These are phyloP conservation scores for Gastrolobium villosum DNA, from an alignment of 306 rosid genomes.

Conservation along the genomic window DNA sequence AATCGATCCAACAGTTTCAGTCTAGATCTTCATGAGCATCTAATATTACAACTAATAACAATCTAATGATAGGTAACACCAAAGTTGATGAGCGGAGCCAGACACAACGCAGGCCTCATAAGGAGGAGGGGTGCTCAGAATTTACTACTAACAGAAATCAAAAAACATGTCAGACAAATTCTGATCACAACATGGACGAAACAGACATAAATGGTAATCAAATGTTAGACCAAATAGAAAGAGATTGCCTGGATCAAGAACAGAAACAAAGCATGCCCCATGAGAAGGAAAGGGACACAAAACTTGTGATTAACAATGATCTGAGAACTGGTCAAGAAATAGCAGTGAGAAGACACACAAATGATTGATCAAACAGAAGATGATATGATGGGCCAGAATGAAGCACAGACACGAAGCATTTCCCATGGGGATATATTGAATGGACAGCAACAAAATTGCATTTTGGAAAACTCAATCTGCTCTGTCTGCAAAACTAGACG, in stretches of 20 bases:
- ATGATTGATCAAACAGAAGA: slow-evolving; percentile 31
- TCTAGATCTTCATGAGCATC: slow-evolving; percentile 29
- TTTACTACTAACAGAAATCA: neutral
- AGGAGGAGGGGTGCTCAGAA: slow-evolving; percentile 39
- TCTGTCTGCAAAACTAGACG: slow-evolving; percentile 63
- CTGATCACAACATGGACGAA: slow-evolving; percentile 21
- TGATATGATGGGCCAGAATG: slow-evolving; percentile 15
- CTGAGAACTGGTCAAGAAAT: slow-evolving; percentile 22
- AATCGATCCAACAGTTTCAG: no score
- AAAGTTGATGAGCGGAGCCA: slow-evolving; percentile 32
- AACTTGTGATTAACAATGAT: slow-evolving; percentile 13
- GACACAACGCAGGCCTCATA: slow-evolving; percentile 3
- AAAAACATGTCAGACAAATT: slow-evolving; percentile 17
- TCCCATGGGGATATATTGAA: slow-evolving; percentile 37
- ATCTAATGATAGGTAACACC: slow-evolving; percentile 41
- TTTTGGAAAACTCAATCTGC: slow-evolving; percentile 49
- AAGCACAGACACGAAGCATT: slow-evolving; percentile 33
- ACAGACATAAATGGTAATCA: slow-evolving; percentile 32
- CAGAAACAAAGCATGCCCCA: slow-evolving; percentile 35
- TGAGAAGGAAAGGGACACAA: slow-evolving; percentile 39
- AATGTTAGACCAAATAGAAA: slow-evolving; percentile 37
- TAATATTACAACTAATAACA: slow-evolving; percentile 30
- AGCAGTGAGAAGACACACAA: slow-evolving; percentile 29
- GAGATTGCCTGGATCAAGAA: slow-evolving; percentile 29
- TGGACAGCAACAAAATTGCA: slow-evolving; percentile 27